A percentile compares a stretch with the other conserved stretches of the same genome.
Evolutionary conservation across 495 filamentous ascomycete genomes (phyloP).

Genomic region (Monascus purpureus): DNA sequence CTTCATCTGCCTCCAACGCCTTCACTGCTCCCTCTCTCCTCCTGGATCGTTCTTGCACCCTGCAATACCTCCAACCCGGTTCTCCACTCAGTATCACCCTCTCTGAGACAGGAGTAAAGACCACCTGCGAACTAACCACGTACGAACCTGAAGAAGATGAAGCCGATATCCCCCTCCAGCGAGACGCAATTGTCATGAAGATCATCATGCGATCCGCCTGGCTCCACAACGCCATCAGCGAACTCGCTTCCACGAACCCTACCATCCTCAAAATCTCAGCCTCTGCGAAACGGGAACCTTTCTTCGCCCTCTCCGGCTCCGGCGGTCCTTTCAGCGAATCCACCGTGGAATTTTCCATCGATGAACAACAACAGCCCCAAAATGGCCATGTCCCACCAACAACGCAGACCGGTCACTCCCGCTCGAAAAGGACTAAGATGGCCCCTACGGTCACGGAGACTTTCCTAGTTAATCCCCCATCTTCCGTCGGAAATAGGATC

Average conservation of each 20-base stretch:
- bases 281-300: conserved; percentile 45
- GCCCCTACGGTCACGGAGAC: conserved; percentile 35
- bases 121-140: conserved; percentile 83
- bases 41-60: conserved; percentile 64
- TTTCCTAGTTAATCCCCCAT: conserved; percentile 32
- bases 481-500: conserved; percentile 25
- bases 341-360: conserved; percentile 69
- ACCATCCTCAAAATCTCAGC: conserved; percentile 48
- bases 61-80: conserved; percentile 60
- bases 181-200: conserved; percentile 69
- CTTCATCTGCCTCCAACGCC: conserved; percentile 36
- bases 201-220: conserved; percentile 83
- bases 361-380: conserved; percentile 41
- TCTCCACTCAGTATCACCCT: conserved; percentile 67
- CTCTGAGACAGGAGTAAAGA: conserved; percentile 73
- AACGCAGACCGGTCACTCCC: conserved; percentile 12
- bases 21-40: conserved; percentile 67
- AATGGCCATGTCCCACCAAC: conserved; percentile 3
- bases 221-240: conserved; percentile 71
- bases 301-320: conserved; percentile 55
- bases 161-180: conserved; percentile 69
- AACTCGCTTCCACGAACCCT: conserved; percentile 63
- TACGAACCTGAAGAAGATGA: conserved; percentile 55
- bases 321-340: conserved; percentile 67
- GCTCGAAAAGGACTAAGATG: conserved; percentile 32